Base-by-base conservation (phyloP, 2,329 filamentous ascomycete genomes). In the Sarocladium brachiariae region DNA sequence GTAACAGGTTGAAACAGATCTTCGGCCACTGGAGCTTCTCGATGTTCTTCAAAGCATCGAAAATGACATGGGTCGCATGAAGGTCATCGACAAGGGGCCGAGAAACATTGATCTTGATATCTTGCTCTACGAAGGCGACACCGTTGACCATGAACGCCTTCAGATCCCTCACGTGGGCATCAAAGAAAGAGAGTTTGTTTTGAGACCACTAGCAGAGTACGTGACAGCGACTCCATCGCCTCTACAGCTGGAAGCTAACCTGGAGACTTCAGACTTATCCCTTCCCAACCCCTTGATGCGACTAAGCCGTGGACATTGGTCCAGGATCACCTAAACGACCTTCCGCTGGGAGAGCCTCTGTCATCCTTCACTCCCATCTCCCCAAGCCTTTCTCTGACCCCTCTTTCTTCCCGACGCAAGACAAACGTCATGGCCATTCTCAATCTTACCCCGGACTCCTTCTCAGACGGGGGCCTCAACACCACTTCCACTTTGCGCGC, bases 81-180 rank as follows among this genome's bases (percentile, higher is more conserved):
- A 96, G 66, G 60, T 89, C 38, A 81, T 97, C 37, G 89, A 96
- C 61, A 99, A 99, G 64, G 93, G 93, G 0, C 93, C 93, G 2
- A 80, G 93, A 24, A 95, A 90, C 62, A 96, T 99, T 54, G 93
- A 99, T 62, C 74, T 99, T 13, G 93, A 99, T 62, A 90, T 99
- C 43, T 71, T 97, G 16, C 74, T 96, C 1, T 96, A 95, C 62
- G 85, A 83, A 48, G 70, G 87, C 51, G 70, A 84, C 53, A 71
- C 68, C 2, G 70, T 95, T 49, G 69, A 81, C 35, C 77, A 88
- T 56, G 79, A 86, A 37, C 81, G 89, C 18, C 79, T 99, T n/a
- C 84, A 76, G 23, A 76, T 99, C 24, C 93, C 93, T 10, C 93
- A 99, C 65, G 74, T 81, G 27, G 76, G 88, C 38, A 96, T 99